A percentile compares a stretch with the other conserved stretches of the same genome.
phyloP scores from a whole-genome alignment of 495 filamentous ascomycete species.

The Evansstolkia leycettana region DNA sequence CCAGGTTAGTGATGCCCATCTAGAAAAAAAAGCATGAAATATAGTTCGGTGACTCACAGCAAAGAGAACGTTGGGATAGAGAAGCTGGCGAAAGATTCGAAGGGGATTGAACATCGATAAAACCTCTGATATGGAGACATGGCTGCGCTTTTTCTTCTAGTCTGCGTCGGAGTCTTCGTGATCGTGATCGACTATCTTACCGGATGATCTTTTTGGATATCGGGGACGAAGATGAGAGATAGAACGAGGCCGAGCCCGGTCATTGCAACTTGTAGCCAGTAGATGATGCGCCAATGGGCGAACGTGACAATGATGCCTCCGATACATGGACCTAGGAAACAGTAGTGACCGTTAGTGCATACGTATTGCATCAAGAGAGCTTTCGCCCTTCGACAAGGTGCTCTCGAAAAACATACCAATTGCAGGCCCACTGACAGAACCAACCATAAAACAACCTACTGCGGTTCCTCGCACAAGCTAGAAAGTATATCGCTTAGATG shows the following conservation, averaged over 20 bases:
- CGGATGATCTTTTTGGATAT: constrained; percentile 11
- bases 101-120: constrained; percentile 27
- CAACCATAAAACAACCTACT: constrained; percentile 40
- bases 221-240: constrained; percentile 28
- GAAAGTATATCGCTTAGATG: constrained; percentile 2
- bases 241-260: constrained; percentile 26
- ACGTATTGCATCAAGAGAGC: background rate
- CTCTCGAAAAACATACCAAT: constrained; percentile 37
- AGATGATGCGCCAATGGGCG: constrained; percentile 41
- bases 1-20: background rate
- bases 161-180: too few species aligned
- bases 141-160: background rate
- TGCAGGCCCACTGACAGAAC: constrained; percentile 42
- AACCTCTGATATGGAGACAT: constrained; percentile 1
- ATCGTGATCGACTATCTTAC: background rate
- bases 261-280: constrained; percentile 46
- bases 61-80: constrained; percentile 31
- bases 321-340: constrained; percentile 34
- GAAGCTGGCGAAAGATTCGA: constrained; percentile 19
- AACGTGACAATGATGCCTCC: constrained; percentile 45
- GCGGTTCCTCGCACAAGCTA: constrained; percentile 44
- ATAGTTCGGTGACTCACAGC: constrained; percentile 16
- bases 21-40: background rate
- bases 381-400: too few species aligned
- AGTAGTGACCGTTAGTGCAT: too few species aligned